Evolutionary conservation across 345 rosid species (phyloP).

Genomic region (Combretum micranthum): DNA sequence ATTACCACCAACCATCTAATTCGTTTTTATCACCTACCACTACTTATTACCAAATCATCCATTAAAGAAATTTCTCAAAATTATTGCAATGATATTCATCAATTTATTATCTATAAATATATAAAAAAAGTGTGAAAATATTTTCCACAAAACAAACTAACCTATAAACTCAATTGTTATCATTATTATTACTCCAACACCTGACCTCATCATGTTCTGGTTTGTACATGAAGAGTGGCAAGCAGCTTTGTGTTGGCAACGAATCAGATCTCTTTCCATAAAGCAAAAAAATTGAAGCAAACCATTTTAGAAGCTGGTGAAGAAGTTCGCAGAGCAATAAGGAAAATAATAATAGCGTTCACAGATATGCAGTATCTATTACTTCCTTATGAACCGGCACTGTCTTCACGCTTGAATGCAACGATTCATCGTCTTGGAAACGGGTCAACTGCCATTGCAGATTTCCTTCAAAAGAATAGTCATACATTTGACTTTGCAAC

Average conservation of each 20-base stretch:
- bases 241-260: conserved; percentile 36
- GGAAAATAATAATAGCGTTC: conserved; percentile 23
- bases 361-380: conserved; percentile 33
- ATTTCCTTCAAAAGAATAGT: conserved; percentile 26
- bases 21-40: too few relatives aligned
- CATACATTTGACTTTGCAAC: conserved; percentile 41
- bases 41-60: too few relatives aligned
- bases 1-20: too few relatives aligned
- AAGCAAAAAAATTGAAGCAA: conserved; percentile 32
- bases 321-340: conserved; percentile 24
- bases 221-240: conserved; percentile 26
- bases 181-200: too few relatives aligned
- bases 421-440: conserved; percentile 34
- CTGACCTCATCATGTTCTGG: background rate
- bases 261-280: conserved; percentile 28
- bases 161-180: too few relatives aligned
- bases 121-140: background rate
- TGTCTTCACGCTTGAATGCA: conserved; percentile 26
- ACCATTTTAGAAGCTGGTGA: conserved; percentile 35
- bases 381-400: conserved; percentile 37
- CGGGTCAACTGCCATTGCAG: conserved; percentile 29
- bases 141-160: background rate
- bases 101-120: too few relatives aligned
- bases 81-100: too few relatives aligned
- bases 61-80: too few relatives aligned